Base-by-base conservation (phyloP, 2,329 filamentous ascomycete genomes). In the Pyrenophora tritici-repentis region DNA sequence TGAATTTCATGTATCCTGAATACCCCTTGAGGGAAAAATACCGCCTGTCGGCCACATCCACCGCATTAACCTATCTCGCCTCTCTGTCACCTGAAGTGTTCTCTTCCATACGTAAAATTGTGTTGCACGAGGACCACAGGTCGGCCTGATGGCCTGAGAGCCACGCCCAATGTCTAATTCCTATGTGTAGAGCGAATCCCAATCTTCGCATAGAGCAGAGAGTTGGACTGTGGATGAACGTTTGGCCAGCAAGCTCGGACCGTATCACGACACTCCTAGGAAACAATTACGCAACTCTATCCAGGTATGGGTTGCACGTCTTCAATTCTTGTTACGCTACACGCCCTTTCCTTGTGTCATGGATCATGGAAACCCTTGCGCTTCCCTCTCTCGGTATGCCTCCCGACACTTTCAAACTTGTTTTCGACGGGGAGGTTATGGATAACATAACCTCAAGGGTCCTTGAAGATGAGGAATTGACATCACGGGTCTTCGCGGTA, bases 381-480 rank as follows among this genome's bases (percentile, higher is more conserved):
- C 39, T 56, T 9, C 37, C 31, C 2, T 36, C 37, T 2, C 41
- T 42, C 4, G 56, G 56, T 2, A 56, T 59, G 56, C 53, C 53
- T 3, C 2, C n/a, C n/a, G n/a, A 32, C 3, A 50, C 53, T 1
- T 59, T 42, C 31, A 43, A 32, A 2, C 39, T 59, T 13, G 31
- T 52, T 3, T 22, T 59, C 2, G 53, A 59, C 26, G 47, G 56
- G 18, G 18, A 20, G 18, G 18, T 20, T 20, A 20, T 20, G 5
- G 18, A 20, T 5, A 20, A 20, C 18, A 20, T n/a, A 29, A 44
- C 13, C 35, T 47, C 6, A 44, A 20, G 18, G 18, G 18, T 20
- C 18, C 18, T 20, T 5, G 18, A 20, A 20, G 18, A 20, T 20
- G 5, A 5, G 3, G 18, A 20, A 20, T 20, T 20, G 18, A 26